Evolutionary conservation across 176 grass and related monocot species (phyloP).

Genomic region (Eleusine indica): DNA sequence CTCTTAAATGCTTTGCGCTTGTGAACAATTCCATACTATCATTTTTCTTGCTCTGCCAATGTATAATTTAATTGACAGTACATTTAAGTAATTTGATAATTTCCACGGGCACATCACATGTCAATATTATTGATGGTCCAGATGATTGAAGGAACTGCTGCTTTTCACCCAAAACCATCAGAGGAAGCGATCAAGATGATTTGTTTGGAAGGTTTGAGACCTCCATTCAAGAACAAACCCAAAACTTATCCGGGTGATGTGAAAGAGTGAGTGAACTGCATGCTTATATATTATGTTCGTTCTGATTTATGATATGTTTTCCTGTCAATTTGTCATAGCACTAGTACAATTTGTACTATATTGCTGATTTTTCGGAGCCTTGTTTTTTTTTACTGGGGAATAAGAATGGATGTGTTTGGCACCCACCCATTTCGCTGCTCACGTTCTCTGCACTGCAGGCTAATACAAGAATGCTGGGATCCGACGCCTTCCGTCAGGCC

Average conservation of each 20-base stretch:
- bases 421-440: background rate
- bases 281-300: background rate
- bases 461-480: slow-evolving; percentile 91
- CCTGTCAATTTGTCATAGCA: background rate
- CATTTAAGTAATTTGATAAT: background rate
- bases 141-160: slow-evolving; percentile 88
- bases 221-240: slow-evolving; percentile 74
- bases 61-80: background rate
- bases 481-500: slow-evolving; percentile 58
- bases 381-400: background rate
- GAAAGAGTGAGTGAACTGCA: slow-evolving; percentile 67
- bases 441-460: slow-evolving; percentile 47
- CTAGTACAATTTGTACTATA: background rate
- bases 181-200: slow-evolving; percentile 72
- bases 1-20: background rate
- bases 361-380: background rate
- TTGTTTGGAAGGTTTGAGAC: slow-evolving; percentile 76
- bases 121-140: slow-evolving; percentile 43
- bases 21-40: background rate
- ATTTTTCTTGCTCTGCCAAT: background rate
- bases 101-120: background rate
- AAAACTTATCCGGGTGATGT: slow-evolving; percentile 73
- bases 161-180: slow-evolving; percentile 65
- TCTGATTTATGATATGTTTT: background rate
- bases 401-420: background rate